A percentile compares a stretch with the other conserved stretches of the same genome.
Conservation (phyloP, 23 red algal species). For the Chondrus crispus region DNA sequence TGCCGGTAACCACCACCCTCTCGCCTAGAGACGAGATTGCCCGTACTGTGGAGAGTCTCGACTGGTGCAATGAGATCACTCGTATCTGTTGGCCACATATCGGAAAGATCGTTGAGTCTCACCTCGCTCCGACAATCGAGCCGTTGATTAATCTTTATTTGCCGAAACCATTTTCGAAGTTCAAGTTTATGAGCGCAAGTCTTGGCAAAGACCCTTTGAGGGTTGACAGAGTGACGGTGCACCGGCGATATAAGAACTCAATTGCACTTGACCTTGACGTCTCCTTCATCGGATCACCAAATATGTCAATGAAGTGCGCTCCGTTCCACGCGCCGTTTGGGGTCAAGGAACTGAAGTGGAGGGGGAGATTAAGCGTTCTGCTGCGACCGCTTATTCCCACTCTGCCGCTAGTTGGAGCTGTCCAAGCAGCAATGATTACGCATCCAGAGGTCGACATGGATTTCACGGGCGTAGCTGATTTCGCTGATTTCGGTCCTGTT, state of each 20-base stretch:
- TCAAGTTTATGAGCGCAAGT: slow-evolving; percentile 42
- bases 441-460: slow-evolving; percentile 60
- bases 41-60: slow-evolving; percentile 34
- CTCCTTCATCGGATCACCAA: slow-evolving; percentile 33
- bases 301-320: slow-evolving; percentile 63
- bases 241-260: slow-evolving; percentile 45
- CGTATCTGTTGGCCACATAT: slow-evolving; percentile 58
- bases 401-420: slow-evolving; percentile 50
- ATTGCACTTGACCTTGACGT: slow-evolving; percentile 67
- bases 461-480: slow-evolving; percentile 50
- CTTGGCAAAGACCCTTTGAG: slow-evolving; percentile 53
- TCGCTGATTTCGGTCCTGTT: slow-evolving; percentile 54
- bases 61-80: slow-evolving; percentile 73
- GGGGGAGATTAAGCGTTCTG: slow-evolving; percentile 43
- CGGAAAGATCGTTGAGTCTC: slow-evolving; percentile 49
- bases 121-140: slow-evolving; percentile 43
- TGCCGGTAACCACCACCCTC: slow-evolving; percentile 25
- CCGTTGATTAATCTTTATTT: slow-evolving; percentile 55
- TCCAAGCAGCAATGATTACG: slow-evolving; percentile 54
- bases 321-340: slow-evolving; percentile 43
- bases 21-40: slow-evolving; percentile 53
- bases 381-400: slow-evolving; percentile 43
- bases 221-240: slow-evolving; percentile 57
- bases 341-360: slow-evolving; percentile 60
- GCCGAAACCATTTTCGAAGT: slow-evolving; percentile 60